Base-by-base conservation (phyloP, 2,329 filamentous ascomycete species). In the Proliferodiscus dingleyae region DNA sequence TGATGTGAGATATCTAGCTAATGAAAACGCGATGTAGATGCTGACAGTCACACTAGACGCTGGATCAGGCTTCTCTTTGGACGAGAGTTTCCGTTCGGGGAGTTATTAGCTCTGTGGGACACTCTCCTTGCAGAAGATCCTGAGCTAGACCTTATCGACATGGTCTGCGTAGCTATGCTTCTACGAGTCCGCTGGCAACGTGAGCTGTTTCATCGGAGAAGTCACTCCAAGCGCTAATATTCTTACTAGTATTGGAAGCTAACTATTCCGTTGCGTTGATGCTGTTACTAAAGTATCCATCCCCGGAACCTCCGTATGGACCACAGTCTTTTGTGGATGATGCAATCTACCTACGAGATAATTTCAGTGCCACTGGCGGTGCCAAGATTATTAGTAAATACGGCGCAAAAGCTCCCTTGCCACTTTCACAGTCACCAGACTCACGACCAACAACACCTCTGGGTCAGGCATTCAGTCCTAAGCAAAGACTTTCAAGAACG, bases 61-160 rank as follows among this genome's bases (percentile, higher is more conserved):
- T 98, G 93, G 93, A 86, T 97, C 47, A 81, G 93, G 22, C 78
- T 98, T 1, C 70, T 98, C 0, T 97, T 97, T 61, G 90, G 91
- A 39, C 80, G 93, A 54, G 93, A 98, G 64, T 97, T 96, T 57
- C 81, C 88, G 0, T 94, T 97, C 50, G 81, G 90, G 43, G 81
- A 95, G 51, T 77, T 90, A 32, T 76, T 98, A 29, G 71, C 80
- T 18, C 76, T 98, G 45, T 98, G 93, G 93, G 93, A 98, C 67
- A 78, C 83, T 6, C 73, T 98, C 1, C 94, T 98, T 63, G 87
- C 90, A 2, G 81, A 94, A 59, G 90, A 95, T 58, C 77, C 91
- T 6, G 76, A 78, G 1, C 68, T 95, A 22, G 81, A 89, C 40
- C 71, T 97, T 24, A 81, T 97, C 55, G 89, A 97, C 61, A 75